These are phyloP conservation scores for Paratinospora sagittata DNA, from an alignment of 164 flowering plant species.

Conservation along the genomic window DNA sequence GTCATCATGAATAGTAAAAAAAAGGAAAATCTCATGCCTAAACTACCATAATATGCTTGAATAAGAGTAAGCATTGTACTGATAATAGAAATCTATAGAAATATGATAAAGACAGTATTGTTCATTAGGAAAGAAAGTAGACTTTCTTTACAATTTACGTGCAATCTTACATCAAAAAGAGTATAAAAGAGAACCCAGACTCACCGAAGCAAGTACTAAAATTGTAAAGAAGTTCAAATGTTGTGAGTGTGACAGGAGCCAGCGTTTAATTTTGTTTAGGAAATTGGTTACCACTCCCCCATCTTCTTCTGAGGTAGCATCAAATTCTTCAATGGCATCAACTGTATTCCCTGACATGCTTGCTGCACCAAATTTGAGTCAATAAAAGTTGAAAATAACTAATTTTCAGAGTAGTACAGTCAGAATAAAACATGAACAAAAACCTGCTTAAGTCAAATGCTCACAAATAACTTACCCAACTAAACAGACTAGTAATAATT, in stretches of 20 bases:
- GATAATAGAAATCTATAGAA: not conserved
- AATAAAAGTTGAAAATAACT: not conserved
- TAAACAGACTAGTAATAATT: not conserved
- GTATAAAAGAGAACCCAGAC: slow-evolving; percentile 21
- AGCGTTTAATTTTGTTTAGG: slow-evolving; percentile 44
- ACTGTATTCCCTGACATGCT: slow-evolving; percentile 56
- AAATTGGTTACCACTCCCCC: slow-evolving; percentile 45
- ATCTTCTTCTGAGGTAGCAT: slow-evolving; percentile 43
- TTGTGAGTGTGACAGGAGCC: slow-evolving; percentile 75
- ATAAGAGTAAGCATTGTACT: not conserved
- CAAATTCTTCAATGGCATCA: slow-evolving; percentile 66
- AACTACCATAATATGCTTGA: not conserved
- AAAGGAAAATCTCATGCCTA: not conserved
- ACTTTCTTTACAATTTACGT: not conserved
- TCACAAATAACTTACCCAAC: not conserved
- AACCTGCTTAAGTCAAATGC: not conserved
- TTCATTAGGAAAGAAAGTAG: not conserved
- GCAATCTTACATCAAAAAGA: not conserved
- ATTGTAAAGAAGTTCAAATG: slow-evolving; percentile 83
- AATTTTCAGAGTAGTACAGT: not conserved
- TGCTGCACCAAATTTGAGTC: slow-evolving; percentile 40
- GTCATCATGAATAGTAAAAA: no score
- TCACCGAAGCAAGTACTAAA: slow-evolving; percentile 90
- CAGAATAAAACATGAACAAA: not conserved
- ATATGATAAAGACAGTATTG: not conserved